Evolutionary conservation across 2,329 filamentous ascomycete species (phyloP), one percentile per base, ranked within the genome.

Genomic region (Cadophora sp.): DNA sequence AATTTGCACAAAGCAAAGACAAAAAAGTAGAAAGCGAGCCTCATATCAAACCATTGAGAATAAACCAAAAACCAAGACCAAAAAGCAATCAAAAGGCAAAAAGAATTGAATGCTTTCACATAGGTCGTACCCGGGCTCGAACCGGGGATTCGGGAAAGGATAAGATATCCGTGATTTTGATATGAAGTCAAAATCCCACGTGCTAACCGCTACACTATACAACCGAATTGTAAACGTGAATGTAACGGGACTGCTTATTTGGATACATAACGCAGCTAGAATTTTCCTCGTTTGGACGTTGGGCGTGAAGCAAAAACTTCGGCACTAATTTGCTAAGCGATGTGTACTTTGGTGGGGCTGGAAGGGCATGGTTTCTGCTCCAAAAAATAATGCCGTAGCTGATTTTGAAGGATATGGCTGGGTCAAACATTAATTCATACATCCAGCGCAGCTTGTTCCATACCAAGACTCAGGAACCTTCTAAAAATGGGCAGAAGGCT

Each of bases 191-290:
- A 59, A 59, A 59, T 59, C 31, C 56, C 56, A 37, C 56, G 56
- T 59, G 56, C 56, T 59, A 59, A 59, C 56, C 56, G 26, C 56
- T 59, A 59, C 56, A 59, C 56, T 59, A 59, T 43, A 59, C 29
- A 58, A 58, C 55, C 55, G n/a, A 5, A 16, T 40, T 40, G 5
- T 14, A 34, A 0, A 0, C 55, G 29, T 37, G 55, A 43, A 37
- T 34, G 22, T 24, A 8, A 3, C n/a, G 31, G n/a, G 19, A 37
- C 4, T 24, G 12, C 29, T 22, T 58, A 58, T 58, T 24, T 40
- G 31, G 6, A 19, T 58, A 40, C 3, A 3, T 58, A 58, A 12
- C 8, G 29, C 27, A 58, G 55, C 7, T 37, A 59, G 6, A 40
- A 19, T 14, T 16, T 3, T 27, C 22, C 34, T 19, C 31, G 34